phyloP scores from a whole-genome alignment of 345 rosid genomes.

The Dipteronia dyeriana region DNA sequence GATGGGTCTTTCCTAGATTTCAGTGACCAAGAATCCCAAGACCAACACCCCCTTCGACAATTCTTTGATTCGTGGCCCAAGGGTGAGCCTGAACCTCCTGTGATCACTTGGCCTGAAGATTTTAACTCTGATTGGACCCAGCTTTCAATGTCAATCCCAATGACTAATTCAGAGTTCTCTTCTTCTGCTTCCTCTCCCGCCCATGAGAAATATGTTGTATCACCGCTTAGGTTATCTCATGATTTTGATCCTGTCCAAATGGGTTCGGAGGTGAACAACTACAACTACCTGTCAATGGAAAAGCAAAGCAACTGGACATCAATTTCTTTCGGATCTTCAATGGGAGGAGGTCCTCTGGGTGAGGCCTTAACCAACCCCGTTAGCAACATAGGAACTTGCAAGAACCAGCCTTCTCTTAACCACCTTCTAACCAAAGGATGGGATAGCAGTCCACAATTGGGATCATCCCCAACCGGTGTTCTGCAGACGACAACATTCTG shows the following conservation, averaged over 20 bases:
- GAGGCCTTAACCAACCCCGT: constrained; percentile 52
- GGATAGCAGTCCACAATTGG: constrained; percentile 46
- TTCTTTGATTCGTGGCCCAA: constrained; percentile 51
- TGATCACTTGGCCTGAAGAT: constrained; percentile 51
- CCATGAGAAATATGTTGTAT: constrained; percentile 39
- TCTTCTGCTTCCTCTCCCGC: constrained; percentile 45
- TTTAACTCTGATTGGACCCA: constrained; percentile 65
- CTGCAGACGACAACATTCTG: constrained; percentile 52
- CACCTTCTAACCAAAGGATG: constrained; percentile 36
- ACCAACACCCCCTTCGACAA: constrained; percentile 35
- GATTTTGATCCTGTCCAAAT: constrained; percentile 45
- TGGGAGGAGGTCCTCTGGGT: constrained; percentile 74
- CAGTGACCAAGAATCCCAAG: constrained; percentile 32
- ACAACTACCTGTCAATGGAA: constrained; percentile 24
- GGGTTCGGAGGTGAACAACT: constrained; percentile 38
- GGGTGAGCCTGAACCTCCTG: constrained; percentile 33
- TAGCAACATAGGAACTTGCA: constrained; percentile 22
- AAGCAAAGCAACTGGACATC: constrained; percentile 54
- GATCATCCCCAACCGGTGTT: constrained; percentile 66
- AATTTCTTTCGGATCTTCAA: constrained; percentile 50
- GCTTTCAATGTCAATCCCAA: constrained; percentile 71
- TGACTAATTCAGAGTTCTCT: constrained; percentile 42
- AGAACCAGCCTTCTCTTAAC: constrained; percentile 32
- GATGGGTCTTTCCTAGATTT: constrained; percentile 33
- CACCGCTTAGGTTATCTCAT: constrained; percentile 53